Evolutionary conservation across 192 early-diverging fungal genomes (phyloP).

Genomic region (Mortierella antarctica): DNA sequence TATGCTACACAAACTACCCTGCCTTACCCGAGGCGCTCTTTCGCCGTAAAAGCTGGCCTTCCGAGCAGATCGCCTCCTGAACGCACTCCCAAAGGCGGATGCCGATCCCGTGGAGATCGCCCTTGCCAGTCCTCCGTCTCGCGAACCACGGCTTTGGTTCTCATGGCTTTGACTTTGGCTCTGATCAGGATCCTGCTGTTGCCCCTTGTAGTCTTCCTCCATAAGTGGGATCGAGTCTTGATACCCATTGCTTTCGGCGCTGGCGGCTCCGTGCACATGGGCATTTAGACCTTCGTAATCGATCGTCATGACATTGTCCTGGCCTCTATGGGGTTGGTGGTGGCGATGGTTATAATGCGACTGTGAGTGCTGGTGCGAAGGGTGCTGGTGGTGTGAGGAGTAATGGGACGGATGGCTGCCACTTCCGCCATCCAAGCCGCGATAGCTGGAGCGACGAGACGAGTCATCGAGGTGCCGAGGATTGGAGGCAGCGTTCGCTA

Average conservation of each 20-base stretch:
- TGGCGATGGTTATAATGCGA: constrained; percentile 3
- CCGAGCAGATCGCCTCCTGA: constrained; percentile 22
- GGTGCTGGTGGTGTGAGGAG: not conserved
- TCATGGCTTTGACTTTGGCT: not conserved
- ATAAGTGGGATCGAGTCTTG: constrained; percentile 4
- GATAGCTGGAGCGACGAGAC: constrained; percentile 1
- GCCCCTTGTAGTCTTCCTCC: not conserved
- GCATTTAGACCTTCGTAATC: constrained; percentile 57
- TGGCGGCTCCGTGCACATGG: constrained; percentile 21
- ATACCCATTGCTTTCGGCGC: constrained; percentile 12
- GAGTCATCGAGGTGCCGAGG: not conserved
- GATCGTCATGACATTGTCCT: constrained; percentile 22
- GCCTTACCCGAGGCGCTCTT: constrained; percentile 33
- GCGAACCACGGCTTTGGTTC: not conserved
- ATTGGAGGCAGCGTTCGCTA: no score
- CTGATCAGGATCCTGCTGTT: not conserved
- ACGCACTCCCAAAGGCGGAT: not conserved
- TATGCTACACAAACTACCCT: no score
- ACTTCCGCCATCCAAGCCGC: not conserved
- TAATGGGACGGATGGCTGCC: no score
- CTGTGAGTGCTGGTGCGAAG: not conserved
- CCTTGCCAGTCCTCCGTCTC: not conserved
- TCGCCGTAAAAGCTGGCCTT: constrained; percentile 42
- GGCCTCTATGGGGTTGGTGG: constrained; percentile 10
- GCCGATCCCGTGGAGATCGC: constrained; percentile 29